Percentiles rank a stretch among this genome's conserved stretches.
Evolutionary conservation across 495 filamentous ascomycete species (phyloP).

Genomic region (Podospora appendiculata): DNA sequence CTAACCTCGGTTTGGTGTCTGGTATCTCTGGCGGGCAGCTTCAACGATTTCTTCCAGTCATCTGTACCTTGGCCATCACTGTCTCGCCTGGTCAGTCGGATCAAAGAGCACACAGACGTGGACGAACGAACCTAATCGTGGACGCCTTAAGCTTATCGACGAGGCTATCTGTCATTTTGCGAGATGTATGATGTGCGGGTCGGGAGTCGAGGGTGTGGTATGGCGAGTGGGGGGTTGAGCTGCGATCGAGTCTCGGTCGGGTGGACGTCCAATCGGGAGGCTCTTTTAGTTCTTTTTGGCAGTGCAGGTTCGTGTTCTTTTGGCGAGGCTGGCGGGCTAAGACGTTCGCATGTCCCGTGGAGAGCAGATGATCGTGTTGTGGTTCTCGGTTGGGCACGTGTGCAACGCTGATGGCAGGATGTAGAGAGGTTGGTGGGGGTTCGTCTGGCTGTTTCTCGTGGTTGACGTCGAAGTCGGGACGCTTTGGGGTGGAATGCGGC

Average conservation of each 20-base stretch:
- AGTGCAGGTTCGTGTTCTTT: too few relatives aligned
- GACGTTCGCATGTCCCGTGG: too few relatives aligned
- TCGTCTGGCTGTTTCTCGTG: background rate
- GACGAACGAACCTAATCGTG: conserved; percentile 54
- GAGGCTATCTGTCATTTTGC: conserved; percentile 45
- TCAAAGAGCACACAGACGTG: background rate
- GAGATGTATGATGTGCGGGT: background rate
- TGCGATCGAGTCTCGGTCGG: too few relatives aligned
- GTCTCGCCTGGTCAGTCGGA: background rate
- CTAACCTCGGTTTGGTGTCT: conserved; percentile 89
- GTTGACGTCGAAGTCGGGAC: background rate
- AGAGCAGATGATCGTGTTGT: too few relatives aligned
- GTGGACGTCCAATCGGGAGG: too few relatives aligned
- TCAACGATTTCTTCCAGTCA: conserved; percentile 73
- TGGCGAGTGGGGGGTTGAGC: background rate
- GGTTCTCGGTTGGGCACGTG: too few relatives aligned
- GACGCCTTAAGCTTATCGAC: conserved; percentile 64
- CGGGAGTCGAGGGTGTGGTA: background rate
- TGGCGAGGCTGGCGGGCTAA: too few relatives aligned
- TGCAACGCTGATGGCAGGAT: too few relatives aligned
- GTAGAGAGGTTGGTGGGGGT: too few relatives aligned
- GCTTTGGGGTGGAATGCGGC: too few relatives aligned
- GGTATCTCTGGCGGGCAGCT: conserved; percentile 72
- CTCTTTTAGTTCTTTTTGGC: too few relatives aligned
- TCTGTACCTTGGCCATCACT: conserved; percentile 49